phyloP scores from a whole-genome alignment of 2,329 filamentous ascomycete genomes.

The Sclerotinia borealis region DNA sequence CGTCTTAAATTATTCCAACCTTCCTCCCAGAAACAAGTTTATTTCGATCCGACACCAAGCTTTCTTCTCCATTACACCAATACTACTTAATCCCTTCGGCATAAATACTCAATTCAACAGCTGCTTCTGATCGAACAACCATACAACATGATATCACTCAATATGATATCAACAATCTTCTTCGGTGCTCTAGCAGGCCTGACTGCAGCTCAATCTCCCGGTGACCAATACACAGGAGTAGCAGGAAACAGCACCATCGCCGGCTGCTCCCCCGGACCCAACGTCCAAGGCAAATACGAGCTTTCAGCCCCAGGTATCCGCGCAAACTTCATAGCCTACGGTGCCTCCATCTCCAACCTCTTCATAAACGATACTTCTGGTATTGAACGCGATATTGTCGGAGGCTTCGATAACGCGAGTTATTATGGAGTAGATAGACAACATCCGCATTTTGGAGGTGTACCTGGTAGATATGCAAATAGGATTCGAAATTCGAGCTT shows the following conservation, averaged over 20 bases:
- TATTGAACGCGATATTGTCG: conserved; percentile 62
- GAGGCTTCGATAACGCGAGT: conserved; percentile 69
- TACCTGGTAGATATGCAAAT: conserved; percentile 74
- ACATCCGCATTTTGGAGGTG: conserved; percentile 66
- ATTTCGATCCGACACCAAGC: background rate
- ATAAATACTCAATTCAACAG: background rate
- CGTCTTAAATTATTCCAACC: background rate
- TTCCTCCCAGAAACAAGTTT: background rate
- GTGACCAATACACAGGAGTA: conserved; percentile 22
- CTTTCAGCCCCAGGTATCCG: conserved; percentile 61
- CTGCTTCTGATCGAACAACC: background rate
- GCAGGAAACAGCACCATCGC: conserved; percentile 26
- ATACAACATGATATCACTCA: background rate
- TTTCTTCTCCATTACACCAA: background rate
- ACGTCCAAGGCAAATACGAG: conserved; percentile 64
- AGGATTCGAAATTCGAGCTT: conserved; percentile 74
- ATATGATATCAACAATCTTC: background rate
- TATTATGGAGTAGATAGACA: conserved; percentile 59
- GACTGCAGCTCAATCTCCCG: conserved; percentile 20
- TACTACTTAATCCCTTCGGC: background rate
- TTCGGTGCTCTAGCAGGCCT: background rate
- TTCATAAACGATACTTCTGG: conserved; percentile 65
- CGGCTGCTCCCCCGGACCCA: conserved; percentile 34
- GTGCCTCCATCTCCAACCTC: conserved; percentile 66
- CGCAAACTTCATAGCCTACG: conserved; percentile 67